These are phyloP conservation scores for Linum usitatissimum DNA, from an alignment of 345 rosid species.

Conservation along the genomic window DNA sequence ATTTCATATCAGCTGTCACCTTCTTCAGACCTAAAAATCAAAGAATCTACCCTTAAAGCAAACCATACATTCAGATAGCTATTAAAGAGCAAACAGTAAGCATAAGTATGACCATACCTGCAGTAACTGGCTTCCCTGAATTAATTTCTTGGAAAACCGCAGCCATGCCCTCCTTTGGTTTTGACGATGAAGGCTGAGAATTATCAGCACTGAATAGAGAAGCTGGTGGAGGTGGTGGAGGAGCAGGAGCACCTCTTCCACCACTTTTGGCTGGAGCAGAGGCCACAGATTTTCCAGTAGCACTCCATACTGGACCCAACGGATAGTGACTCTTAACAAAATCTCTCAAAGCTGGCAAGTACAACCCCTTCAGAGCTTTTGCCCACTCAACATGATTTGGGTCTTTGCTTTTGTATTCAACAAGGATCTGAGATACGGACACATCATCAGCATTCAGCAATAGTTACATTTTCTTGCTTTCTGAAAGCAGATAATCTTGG, in stretches of 20 bases:
- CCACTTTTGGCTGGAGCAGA: conserved; percentile 12
- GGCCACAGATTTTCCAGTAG: conserved; percentile 38
- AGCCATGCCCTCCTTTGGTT: conserved; percentile 76
- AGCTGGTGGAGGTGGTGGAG: conserved; percentile 84
- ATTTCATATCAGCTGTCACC: conserved; percentile 88
- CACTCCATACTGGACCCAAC: conserved; percentile 89
- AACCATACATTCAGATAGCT: conserved; percentile 3
- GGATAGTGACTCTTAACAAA: conserved; percentile 81
- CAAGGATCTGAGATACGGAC: conserved; percentile 50
- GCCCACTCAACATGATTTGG: conserved; percentile 98
- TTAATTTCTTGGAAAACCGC: conserved; percentile 87
- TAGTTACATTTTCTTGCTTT: background rate
- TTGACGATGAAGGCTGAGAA: conserved; percentile 68
- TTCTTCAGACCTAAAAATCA: conserved; percentile 58
- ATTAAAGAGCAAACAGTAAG: conserved; percentile 1
- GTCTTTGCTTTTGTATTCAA: conserved; percentile 73
- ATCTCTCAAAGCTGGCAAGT: conserved; percentile 78
- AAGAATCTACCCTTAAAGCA: conserved; percentile 7
- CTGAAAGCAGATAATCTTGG: no score
- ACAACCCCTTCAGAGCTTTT: conserved; percentile 85
- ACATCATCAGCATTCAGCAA: conserved; percentile 11
- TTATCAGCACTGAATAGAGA: conserved; percentile 58
- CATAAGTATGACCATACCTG: conserved; percentile 33
- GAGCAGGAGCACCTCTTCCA: conserved; percentile 49
- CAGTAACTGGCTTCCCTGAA: conserved; percentile 55